Percentiles rank a stretch among this genome's conserved stretches.
These are phyloP conservation scores for Lachnellula suecica DNA, from an alignment of 2,329 filamentous ascomycete genomes.

Conservation along the genomic window DNA sequence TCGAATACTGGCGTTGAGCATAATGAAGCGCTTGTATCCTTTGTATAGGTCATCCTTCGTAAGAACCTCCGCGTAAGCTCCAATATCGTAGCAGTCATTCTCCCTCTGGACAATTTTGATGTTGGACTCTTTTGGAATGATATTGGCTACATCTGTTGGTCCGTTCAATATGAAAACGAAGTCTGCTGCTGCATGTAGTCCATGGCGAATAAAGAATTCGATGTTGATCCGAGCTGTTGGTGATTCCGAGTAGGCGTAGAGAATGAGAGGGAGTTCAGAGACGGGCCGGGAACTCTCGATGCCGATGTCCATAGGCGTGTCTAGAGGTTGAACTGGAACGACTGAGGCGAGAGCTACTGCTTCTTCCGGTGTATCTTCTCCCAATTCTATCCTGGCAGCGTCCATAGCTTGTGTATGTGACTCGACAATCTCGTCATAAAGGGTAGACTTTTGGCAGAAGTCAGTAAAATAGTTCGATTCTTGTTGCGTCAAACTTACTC, in stretches of 20 bases:
- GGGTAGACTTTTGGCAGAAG: too few species aligned
- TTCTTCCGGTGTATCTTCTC: too few species aligned
- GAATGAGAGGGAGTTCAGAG: slow-evolving; percentile 23
- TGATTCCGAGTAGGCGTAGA: slow-evolving; percentile 31
- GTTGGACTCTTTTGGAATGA: slow-evolving; percentile 22
- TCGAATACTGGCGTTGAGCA: slow-evolving; percentile 30
- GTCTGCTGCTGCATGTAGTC: slow-evolving; percentile 28
- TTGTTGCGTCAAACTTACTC: background rate
- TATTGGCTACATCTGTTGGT: slow-evolving; percentile 13
- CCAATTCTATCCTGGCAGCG: too few species aligned
- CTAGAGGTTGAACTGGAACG: background rate
- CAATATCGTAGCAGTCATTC: slow-evolving; percentile 32
- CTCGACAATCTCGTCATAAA: too few species aligned
- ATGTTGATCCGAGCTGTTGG: slow-evolving; percentile 24
- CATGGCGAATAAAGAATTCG: slow-evolving; percentile 30
- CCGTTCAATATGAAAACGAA: slow-evolving; percentile 32
- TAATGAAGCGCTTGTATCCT: slow-evolving; percentile 27
- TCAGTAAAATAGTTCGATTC: too few species aligned
- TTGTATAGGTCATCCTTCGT: slow-evolving; percentile 26
- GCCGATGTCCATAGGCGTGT: background rate
- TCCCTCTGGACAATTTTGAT: slow-evolving; percentile 22
- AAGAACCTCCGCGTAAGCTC: slow-evolving; percentile 27
- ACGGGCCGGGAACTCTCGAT: background rate
- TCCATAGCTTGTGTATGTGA: background rate
- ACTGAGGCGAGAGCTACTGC: too few species aligned